Base-by-base conservation (phyloP, 1,284 basidiomycete species). In the Ganoderma lucidum region DNA sequence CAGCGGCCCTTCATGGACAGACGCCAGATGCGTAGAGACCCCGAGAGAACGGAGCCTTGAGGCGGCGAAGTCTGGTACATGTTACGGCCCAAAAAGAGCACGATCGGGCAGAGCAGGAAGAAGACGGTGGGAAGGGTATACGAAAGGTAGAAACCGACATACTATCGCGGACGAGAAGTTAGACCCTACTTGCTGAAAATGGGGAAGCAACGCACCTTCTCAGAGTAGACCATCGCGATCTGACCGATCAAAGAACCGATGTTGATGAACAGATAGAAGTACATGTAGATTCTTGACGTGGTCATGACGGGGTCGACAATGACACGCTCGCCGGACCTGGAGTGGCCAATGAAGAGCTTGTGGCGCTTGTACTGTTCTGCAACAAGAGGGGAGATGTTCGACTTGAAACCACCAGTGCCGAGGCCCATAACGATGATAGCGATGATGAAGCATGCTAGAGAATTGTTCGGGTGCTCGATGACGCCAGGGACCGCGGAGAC, bases 251-350 rank as follows among this genome's bases (percentile, higher is more conserved):
- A 82, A 0, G 93, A 88, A 5, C 94, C 93, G 67, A 94, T 80
- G 78, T 95, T 95, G 78, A 93, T 92, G 80, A 93, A 91, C 68
- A 93, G 82, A 78, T 94, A 94, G 78, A 93, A 94, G 76, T 92
- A 93, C 90, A 93, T 91, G 79, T 92, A 94, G 55, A 93, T 88
- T 65, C 90, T 85, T 14, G 89, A 83, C 4, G 89, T 85, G 1
- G 96, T 96, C 75, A 92, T 75, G 0, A 83, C 78, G 0, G 95
- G 96, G 78, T 96, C 94, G 44, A 96, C 88, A 71, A 96, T 90
- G 65, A 96, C 93, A 44, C 90, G 84, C 79, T 95, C 92, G 59
- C 94, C 94, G 28, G 78, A 82, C 71, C 84, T 86, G 1, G 85
- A 86, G 3, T 84, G 87, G 3, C 77, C 67, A 41, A 93, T 80